Percentiles rank a stretch among this genome's conserved stretches.
phyloP scores from a whole-genome alignment of 1,284 basidiomycete genomes.

The Phaffia rhodozyma region DNA sequence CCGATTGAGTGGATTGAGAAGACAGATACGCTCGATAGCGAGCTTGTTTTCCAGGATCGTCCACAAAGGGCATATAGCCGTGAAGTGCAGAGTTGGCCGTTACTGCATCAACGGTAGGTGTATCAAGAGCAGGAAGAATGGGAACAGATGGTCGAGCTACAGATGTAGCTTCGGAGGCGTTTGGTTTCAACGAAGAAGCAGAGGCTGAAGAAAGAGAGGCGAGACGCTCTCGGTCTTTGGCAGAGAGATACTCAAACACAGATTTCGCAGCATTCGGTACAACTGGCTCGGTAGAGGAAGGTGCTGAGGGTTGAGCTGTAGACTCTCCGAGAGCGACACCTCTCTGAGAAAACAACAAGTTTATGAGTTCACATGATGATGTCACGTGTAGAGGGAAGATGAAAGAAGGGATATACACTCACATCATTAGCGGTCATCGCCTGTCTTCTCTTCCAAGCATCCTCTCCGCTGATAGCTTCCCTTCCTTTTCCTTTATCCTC shows the following conservation, averaged over 20 bases:
- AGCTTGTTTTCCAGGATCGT: conserved; percentile 64
- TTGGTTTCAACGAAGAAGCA: conserved; percentile 20
- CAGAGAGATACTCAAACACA: conserved; percentile 84
- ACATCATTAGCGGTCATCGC: conserved; percentile 57
- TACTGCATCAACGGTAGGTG: conserved; percentile 57
- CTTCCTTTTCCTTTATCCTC: conserved; percentile 33
- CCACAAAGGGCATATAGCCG: conserved; percentile 79
- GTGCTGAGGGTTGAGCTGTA: conserved; percentile 26
- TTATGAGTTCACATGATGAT: neutral
- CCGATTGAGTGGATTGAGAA: conserved; percentile 49
- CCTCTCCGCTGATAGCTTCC: conserved; percentile 13
- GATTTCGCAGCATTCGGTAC: conserved; percentile 40
- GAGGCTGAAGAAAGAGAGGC: conserved; percentile 45
- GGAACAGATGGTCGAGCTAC: conserved; percentile 19
- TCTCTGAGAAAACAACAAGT: conserved; percentile 42
- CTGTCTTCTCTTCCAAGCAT: conserved; percentile 19
- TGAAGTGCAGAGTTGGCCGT: conserved; percentile 74
- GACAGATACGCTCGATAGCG: conserved; percentile 74
- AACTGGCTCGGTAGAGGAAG: conserved; percentile 51
- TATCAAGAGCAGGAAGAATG: conserved; percentile 33
- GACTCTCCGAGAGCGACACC: conserved; percentile 71
- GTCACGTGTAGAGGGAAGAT: conserved; percentile 5
- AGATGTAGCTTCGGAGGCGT: conserved; percentile 8
- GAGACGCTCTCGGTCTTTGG: conserved; percentile 76
- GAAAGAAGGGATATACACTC: conserved; percentile 21